Percentiles rank a stretch among this genome's conserved stretches.
These are phyloP conservation scores for Flaveria bidentis DNA, from an alignment of 129 eudicot species.

Conservation along the genomic window DNA sequence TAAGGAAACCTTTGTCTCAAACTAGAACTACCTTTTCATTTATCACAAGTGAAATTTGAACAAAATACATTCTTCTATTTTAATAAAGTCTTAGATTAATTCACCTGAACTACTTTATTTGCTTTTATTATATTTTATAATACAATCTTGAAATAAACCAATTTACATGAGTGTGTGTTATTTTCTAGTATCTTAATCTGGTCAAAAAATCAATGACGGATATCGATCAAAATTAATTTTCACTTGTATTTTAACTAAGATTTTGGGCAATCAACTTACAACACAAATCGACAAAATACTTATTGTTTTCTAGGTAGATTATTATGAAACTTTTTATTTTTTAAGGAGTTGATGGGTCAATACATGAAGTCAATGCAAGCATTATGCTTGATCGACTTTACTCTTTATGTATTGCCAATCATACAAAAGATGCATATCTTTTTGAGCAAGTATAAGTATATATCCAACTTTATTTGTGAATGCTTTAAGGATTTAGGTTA, in stretches of 20 bases:
- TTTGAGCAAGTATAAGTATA: conserved; percentile 17
- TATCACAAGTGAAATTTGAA: no score
- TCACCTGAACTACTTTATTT: no score
- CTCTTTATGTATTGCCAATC: conserved; percentile 26
- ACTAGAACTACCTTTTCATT: no score
- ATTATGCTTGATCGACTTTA: conserved; percentile 10
- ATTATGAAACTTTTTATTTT: neutral
- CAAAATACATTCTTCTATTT: no score
- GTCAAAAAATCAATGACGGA: neutral
- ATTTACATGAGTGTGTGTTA: neutral
- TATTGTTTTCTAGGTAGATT: neutral
- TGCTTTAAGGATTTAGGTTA: neutral
- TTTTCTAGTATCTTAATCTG: neutral
- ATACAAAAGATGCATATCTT: conserved; percentile 28
- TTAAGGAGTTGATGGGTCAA: neutral
- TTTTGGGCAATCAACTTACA: neutral
- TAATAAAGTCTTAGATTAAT: no score
- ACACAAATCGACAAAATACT: neutral
- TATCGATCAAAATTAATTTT: neutral
- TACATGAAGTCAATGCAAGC: conserved; percentile 16
- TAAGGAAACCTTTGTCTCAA: no score
- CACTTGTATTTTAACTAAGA: neutral
- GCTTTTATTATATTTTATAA: neutral
- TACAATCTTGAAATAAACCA: neutral
- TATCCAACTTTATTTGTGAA: neutral